A percentile compares a stretch with the other conserved stretches of the same genome.
These are phyloP conservation scores for Blastobotrys peoriensis DNA, from an alignment of 805 yeast species.

Conservation along the genomic window DNA sequence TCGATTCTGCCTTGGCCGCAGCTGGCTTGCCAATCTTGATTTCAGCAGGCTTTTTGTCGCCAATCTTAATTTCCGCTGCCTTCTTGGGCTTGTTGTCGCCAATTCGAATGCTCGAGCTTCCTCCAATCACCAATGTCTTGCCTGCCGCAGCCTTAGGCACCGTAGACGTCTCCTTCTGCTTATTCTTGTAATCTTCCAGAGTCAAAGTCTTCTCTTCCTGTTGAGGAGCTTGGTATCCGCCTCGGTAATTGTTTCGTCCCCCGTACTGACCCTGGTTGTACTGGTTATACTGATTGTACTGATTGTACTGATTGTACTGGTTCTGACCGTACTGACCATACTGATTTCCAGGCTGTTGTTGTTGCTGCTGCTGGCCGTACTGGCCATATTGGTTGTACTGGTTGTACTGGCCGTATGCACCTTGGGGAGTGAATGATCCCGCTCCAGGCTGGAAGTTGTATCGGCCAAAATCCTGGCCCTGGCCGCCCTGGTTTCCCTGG, in stretches of 20 bases:
- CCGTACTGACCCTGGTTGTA: constrained; percentile 11
- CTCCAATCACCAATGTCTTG: constrained; percentile 9
- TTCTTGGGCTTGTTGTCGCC: constrained; percentile 15
- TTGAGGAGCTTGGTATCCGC: constrained; percentile 18
- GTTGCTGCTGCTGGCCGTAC: constrained; percentile 21
- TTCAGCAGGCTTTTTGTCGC: constrained; percentile 15
- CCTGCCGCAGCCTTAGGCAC: constrained; percentile 13
- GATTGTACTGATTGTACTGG: constrained; percentile 22
- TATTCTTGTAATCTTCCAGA: constrained; percentile 64
- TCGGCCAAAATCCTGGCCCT: constrained; percentile 44
- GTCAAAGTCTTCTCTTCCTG: constrained; percentile 54
- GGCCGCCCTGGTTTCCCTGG: constrained; percentile 44
- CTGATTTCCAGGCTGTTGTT: constrained; percentile 17
- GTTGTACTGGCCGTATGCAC: constrained; percentile 25
- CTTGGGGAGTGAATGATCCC: constrained; percentile 23
- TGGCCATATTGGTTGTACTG: constrained; percentile 24
- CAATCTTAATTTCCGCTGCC: constrained; percentile 10
- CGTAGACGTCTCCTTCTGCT: constrained; percentile 11
- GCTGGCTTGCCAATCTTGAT: constrained; percentile 9
- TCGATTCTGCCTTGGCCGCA: constrained; percentile 37
- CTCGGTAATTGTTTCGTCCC: constrained; percentile 6
- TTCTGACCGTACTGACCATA: constrained; percentile 23
- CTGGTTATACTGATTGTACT: constrained; percentile 9
- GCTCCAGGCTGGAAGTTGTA: constrained; percentile 23
- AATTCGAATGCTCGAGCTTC: constrained; percentile 3